Evolutionary conservation across 2,329 filamentous ascomycete species (phyloP), one percentile per base, ranked within the genome.

Genomic region (Aspergillus pseudotamarii): DNA sequence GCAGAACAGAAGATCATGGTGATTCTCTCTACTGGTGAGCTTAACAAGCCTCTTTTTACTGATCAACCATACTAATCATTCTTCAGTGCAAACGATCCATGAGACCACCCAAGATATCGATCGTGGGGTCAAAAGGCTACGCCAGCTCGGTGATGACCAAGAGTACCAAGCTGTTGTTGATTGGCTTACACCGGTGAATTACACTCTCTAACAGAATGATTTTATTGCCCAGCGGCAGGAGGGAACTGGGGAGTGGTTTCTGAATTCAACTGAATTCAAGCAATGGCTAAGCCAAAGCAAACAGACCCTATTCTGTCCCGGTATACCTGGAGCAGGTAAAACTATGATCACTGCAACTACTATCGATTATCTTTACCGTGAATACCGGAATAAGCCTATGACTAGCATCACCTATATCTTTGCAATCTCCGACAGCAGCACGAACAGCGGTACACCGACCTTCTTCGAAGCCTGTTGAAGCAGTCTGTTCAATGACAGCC

Each of bases 341-440:
- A 72, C 70, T 3, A 64, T 69, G 0, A 43, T 68, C 5, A 41
- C 65, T 9, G 63, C 69, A 3, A 38, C 38, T 14, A 11, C 12
- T 3, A 21, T 53, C 10, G 6, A 53, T 32, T 14, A 53, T 32
- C 26, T 53, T 19, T 16, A 53, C 21, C 36, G 36, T 9, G 6
- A 19, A 9, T 41, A 19, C 36, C 14, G 16, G 36, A 19, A 19
- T 41, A 19, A 57, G 0, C 9, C n/a, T 23, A 41, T 8, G 1
- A 51, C 79, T 32, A 78, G 78, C 0, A 71, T 86, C 21, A 80
- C 78, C 0, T 85, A 80, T 30, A n/a, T 84, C 0, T 86, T 57
- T 83, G 78, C 70, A 80, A 82, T 58, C 83, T 80, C 63, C 70
- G 70, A n/a, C 69, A 71, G 1, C 66, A 76, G 9, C 61, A 76